Percentiles rank a stretch among this genome's conserved stretches.
phyloP scores from a whole-genome alignment of 1,139 yeast genomes.

The Blastobotrys malaysiensis region DNA sequence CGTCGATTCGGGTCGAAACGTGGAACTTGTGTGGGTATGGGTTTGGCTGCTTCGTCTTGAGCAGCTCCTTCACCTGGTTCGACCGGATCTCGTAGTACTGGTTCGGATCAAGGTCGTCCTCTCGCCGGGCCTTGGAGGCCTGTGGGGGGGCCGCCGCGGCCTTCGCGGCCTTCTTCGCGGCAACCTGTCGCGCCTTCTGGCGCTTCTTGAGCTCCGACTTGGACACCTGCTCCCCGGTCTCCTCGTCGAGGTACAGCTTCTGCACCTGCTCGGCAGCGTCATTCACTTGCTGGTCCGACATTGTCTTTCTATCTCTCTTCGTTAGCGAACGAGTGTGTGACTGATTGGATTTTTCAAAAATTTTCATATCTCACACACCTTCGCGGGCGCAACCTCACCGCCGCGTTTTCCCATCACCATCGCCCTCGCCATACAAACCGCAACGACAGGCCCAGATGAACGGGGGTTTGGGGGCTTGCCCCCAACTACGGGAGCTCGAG shows the following conservation, averaged over 20 bases:
- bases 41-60: conserved; percentile 64
- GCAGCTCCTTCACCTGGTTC: conserved; percentile 77
- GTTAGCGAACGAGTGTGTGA: conserved; percentile 26
- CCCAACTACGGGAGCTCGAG: too few species aligned
- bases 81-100: conserved; percentile 93
- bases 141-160: conserved; percentile 51
- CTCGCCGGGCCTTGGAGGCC: conserved; percentile 45
- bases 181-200: conserved; percentile 81
- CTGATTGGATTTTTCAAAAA: not conserved
- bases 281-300: conserved; percentile 7
- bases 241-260: conserved; percentile 86
- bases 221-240: conserved; percentile 93
- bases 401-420: too few species aligned
- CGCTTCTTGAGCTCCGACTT: conserved; percentile 95
- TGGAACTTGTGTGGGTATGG: conserved; percentile 97
- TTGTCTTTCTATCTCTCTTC: not conserved
- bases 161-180: conserved; percentile 84
- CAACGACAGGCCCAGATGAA: too few species aligned
- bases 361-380: not conserved
- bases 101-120: conserved; percentile 83
- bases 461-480: too few species aligned
- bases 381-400: not conserved
- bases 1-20: conserved; percentile 61
- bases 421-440: too few species aligned
- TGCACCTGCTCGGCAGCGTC: conserved; percentile 73